Evolutionary conservation across 2,329 filamentous ascomycete genomes (phyloP).

Genomic region (Didymellaceae sp.): DNA sequence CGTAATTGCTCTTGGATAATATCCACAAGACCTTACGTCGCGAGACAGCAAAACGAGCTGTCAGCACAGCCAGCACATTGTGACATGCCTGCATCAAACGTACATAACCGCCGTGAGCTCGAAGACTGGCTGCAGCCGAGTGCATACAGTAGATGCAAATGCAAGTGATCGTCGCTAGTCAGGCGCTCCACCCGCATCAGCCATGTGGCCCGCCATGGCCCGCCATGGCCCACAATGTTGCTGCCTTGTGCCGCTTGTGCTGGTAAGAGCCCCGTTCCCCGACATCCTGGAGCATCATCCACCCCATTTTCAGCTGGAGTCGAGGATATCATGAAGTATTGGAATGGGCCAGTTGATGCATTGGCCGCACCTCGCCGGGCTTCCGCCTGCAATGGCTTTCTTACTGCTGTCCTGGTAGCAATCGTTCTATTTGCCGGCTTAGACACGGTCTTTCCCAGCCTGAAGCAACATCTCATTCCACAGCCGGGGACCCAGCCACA

Average conservation of each 20-base stretch:
- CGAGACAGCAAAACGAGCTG: neutral
- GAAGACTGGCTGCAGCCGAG: constrained; percentile 26
- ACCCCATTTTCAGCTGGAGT: constrained; percentile 3
- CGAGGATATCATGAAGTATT: constrained; percentile 31
- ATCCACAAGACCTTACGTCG: neutral
- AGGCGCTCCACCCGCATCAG: constrained; percentile 11
- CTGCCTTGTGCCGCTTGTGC: constrained; percentile 5
- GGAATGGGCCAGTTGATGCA: constrained; percentile 20
- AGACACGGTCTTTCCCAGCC: constrained; percentile 25
- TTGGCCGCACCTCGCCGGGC: constrained; percentile 16
- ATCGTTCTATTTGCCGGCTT: constrained; percentile 26
- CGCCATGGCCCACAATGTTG: constrained; percentile 11
- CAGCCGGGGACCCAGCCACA: constrained; percentile 6
- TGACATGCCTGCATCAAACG: constrained; percentile 31
- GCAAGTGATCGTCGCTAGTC: constrained; percentile 24
- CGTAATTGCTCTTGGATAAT: too few relatives aligned
- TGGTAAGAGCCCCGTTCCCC: neutral
- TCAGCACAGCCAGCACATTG: constrained; percentile 29
- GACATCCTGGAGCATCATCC: constrained; percentile 4
- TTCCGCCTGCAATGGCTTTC: constrained; percentile 13
- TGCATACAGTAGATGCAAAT: constrained; percentile 21
- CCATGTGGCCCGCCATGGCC: constrained; percentile 10
- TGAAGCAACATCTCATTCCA: constrained; percentile 18
- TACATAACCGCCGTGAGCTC: constrained; percentile 33
- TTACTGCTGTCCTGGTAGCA: constrained; percentile 26